These are phyloP conservation scores for Arabidopsis suecica DNA, from an alignment of 345 rosid genomes.

Conservation along the genomic window DNA sequence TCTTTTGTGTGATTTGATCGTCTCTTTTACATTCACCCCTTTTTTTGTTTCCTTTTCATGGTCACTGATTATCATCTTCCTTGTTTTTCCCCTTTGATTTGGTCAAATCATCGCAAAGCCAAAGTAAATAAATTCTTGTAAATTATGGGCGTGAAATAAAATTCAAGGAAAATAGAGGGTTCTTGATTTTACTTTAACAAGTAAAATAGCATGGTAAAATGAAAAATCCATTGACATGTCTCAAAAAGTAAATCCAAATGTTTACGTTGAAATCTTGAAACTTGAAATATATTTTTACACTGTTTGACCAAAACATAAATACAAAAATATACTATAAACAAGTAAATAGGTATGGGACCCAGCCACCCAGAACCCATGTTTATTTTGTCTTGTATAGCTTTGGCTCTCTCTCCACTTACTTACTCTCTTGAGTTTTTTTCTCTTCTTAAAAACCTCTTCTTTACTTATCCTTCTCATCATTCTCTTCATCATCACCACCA, in stretches of 20 bases:
- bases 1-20: slow-evolving; percentile 24
- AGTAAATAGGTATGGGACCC: slow-evolving; percentile 30
- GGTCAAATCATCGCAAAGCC: slow-evolving; percentile 30
- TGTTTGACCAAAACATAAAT: slow-evolving; percentile 23
- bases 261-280: slow-evolving; percentile 47
- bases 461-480: slow-evolving; percentile 38
- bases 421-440: slow-evolving; percentile 28
- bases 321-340: slow-evolving; percentile 20
- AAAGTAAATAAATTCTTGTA: background rate
- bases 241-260: slow-evolving; percentile 48
- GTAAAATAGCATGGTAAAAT: slow-evolving; percentile 41
- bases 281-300: slow-evolving; percentile 40
- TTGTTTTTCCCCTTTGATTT: slow-evolving; percentile 15
- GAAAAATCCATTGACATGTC: slow-evolving; percentile 49
- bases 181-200: slow-evolving; percentile 27
- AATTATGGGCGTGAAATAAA: background rate
- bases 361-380: slow-evolving; percentile 44
- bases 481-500: slow-evolving; percentile 37
- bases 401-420: slow-evolving; percentile 37
- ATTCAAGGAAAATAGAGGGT: background rate
- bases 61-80: slow-evolving; percentile 34
- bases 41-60: slow-evolving; percentile 18
- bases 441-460: slow-evolving; percentile 41
- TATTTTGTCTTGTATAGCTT: slow-evolving; percentile 43
- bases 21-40: slow-evolving; percentile 29